phyloP scores from a whole-genome alignment of 805 yeast genomes.

The Sugiyamaella chiloensis region DNA sequence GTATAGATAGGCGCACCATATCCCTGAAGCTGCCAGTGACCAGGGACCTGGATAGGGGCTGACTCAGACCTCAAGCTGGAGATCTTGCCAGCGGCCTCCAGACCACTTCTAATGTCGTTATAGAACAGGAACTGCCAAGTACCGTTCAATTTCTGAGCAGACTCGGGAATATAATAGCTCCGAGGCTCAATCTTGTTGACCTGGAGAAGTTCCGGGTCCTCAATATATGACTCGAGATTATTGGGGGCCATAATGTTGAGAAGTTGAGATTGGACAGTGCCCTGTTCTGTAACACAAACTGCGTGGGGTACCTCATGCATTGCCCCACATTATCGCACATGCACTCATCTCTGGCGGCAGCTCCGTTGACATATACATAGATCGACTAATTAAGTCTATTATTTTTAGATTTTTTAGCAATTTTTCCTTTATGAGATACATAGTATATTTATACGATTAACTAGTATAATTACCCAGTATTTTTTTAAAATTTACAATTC shows the following conservation, averaged over 20 bases:
- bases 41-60: conserved; percentile 31
- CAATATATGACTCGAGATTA: conserved; percentile 15
- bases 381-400: too few relatives aligned
- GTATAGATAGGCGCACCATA: conserved; percentile 38
- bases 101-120: conserved; percentile 13
- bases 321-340: too few relatives aligned
- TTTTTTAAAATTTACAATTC: conserved; percentile 5
- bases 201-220: conserved; percentile 15
- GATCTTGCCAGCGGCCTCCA: not conserved
- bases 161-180: conserved; percentile 19
- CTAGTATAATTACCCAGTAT: too few relatives aligned
- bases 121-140: conserved; percentile 27
- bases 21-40: conserved; percentile 39
- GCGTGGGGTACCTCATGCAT: not conserved
- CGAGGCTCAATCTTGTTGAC: conserved; percentile 18
- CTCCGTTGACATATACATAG: too few relatives aligned
- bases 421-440: too few relatives aligned
- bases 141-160: conserved; percentile 25
- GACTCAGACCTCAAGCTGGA: not conserved
- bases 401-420: too few relatives aligned
- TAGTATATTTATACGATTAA: too few relatives aligned
- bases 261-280: not conserved
- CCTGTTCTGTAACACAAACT: not conserved
- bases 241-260: not conserved
- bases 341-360: too few relatives aligned